phyloP scores from a whole-genome alignment of 2,329 filamentous ascomycete species.

The Trichoderma atrobrunneum region DNA sequence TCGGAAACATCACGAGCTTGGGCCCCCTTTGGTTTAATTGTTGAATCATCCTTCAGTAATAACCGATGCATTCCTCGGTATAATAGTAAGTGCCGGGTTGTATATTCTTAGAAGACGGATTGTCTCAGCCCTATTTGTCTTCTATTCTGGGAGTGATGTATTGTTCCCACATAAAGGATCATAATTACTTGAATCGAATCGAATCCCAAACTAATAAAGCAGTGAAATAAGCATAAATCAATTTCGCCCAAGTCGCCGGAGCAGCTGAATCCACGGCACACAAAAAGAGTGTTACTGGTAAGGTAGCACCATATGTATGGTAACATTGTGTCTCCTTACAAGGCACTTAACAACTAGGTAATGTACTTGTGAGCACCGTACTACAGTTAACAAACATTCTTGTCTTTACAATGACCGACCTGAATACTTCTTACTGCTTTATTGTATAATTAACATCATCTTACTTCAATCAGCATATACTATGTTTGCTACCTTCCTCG shows the following conservation, averaged over 20 bases:
- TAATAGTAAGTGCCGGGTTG: not conserved
- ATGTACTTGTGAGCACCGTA: not conserved
- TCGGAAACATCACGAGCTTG: not conserved
- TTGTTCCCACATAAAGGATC: not conserved
- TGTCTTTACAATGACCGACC: not conserved
- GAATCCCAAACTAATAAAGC: not conserved
- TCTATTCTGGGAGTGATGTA: not conserved
- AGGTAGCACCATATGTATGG: not conserved
- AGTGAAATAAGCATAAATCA: not conserved
- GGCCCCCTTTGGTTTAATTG: not conserved
- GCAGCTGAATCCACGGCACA: not conserved
- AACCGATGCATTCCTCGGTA: not conserved
- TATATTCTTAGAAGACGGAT: not conserved
- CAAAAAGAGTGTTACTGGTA: not conserved
- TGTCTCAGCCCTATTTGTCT: not conserved
- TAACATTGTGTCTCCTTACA: not conserved
- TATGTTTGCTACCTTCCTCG: not conserved
- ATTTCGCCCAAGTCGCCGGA: not conserved
- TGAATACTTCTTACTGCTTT: not conserved
- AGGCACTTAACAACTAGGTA: not conserved
- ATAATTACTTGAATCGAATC: not conserved
- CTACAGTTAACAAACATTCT: not conserved
- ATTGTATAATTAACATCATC: not conserved
- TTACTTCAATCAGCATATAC: not conserved
- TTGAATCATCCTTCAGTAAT: not conserved